A percentile compares a stretch with the other conserved stretches of the same genome.
phyloP scores from a whole-genome alignment of 495 filamentous ascomycete species.

The Collariella sp. region DNA sequence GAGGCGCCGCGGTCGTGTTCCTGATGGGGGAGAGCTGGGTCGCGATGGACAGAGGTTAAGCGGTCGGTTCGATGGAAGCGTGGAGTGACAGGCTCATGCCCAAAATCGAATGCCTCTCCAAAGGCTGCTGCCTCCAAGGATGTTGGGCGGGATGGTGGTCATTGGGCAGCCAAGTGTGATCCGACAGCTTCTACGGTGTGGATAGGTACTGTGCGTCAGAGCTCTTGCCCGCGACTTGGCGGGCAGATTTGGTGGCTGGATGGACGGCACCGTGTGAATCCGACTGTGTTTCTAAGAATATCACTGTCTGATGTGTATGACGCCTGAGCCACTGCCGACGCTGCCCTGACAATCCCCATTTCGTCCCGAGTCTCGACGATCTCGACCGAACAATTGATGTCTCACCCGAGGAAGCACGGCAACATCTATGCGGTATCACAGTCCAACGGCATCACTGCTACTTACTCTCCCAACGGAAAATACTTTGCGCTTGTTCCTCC shows the following conservation, averaged over 20 bases:
- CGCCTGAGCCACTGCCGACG: not conserved
- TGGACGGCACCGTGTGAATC: not conserved
- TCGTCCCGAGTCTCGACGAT: not conserved
- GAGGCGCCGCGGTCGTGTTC: not conserved
- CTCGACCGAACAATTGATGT: not conserved
- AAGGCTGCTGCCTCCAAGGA: not conserved
- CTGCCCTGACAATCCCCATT: too few relatives aligned
- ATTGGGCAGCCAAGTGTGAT: slow-evolving; percentile 10
- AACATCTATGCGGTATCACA: not conserved
- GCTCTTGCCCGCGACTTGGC: not conserved
- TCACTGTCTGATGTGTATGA: slow-evolving; percentile 8
- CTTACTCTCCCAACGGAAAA: too few relatives aligned
- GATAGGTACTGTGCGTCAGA: not conserved
- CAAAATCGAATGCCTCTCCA: not conserved
- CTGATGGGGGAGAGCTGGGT: not conserved
- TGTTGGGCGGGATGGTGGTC: slow-evolving; percentile 5
- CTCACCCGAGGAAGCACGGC: not conserved
- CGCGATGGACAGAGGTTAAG: not conserved
- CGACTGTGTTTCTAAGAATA: not conserved
- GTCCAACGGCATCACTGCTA: not conserved
- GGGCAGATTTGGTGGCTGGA: not conserved
- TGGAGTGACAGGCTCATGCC: not conserved
- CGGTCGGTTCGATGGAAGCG: not conserved
- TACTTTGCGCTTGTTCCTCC: not conserved
- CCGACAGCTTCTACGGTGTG: not conserved